Percentiles rank a stretch among this genome's conserved stretches.
These are phyloP conservation scores for Blastobotrys apis DNA, from an alignment of 1,139 yeast genomes.

Conservation along the genomic window DNA sequence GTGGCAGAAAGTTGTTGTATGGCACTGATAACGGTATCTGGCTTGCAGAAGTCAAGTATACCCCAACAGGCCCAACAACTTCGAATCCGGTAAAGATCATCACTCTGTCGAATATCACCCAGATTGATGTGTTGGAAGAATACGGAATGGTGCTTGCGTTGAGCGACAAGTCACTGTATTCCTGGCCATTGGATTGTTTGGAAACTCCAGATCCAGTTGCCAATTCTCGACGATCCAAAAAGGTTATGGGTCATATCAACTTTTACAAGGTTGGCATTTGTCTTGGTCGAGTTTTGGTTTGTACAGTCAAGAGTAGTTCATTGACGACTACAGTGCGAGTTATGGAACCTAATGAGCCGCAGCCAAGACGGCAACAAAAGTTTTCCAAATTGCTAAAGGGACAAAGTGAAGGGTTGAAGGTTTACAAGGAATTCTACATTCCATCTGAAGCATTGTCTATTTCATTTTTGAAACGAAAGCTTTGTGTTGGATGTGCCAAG, in stretches of 20 bases:
- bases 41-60: conserved; percentile 49
- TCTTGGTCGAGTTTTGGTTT: conserved; percentile 79
- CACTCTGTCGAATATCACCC: conserved; percentile 73
- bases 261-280: conserved; percentile 93
- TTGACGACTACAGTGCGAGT: conserved; percentile 74
- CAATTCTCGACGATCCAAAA: conserved; percentile 71
- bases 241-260: conserved; percentile 76
- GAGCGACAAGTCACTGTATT: conserved; percentile 76
- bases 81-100: conserved; percentile 77
- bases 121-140: conserved; percentile 88
- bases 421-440: conserved; percentile 72
- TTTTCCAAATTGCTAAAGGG: conserved; percentile 48
- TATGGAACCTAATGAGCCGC: conserved; percentile 74
- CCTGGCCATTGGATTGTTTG: conserved; percentile 79
- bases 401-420: conserved; percentile 52
- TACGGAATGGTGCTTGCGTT: conserved; percentile 78
- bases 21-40: conserved; percentile 93
- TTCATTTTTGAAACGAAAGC: conserved; percentile 79
- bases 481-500: conserved; percentile 93
- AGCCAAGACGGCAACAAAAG: conserved; percentile 40
- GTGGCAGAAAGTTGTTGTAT: conserved; percentile 83
- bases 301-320: conserved; percentile 78
- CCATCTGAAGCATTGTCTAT: conserved; percentile 88
- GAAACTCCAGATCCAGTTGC: conserved; percentile 52
- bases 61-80: conserved; percentile 48